Evolutionary conservation across 176 grass and related monocot genomes (phyloP).

Genomic region (Oryza officinalis): DNA sequence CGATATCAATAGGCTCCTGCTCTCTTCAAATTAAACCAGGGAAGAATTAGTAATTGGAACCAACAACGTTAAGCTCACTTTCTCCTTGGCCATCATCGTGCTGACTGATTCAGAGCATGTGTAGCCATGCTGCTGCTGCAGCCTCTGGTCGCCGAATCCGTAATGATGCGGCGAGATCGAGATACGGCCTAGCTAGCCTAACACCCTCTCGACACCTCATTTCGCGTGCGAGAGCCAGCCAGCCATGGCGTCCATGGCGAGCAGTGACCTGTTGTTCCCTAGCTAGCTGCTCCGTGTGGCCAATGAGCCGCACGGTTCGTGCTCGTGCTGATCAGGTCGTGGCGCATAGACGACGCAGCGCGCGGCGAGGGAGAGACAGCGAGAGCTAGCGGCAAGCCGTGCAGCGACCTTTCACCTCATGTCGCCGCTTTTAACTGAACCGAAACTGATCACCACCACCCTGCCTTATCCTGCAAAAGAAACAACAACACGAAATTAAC

Average conservation of each 20-base stretch:
- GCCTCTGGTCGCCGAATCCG: slow-evolving; percentile 12
- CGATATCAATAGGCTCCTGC: too few species aligned
- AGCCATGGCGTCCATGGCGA: too few species aligned
- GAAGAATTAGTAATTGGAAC: too few species aligned
- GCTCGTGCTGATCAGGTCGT: not conserved
- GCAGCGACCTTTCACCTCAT: slow-evolving; percentile 20
- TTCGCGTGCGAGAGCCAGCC: too few species aligned
- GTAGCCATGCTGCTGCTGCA: too few species aligned
- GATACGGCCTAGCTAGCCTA: slow-evolving; percentile 34
- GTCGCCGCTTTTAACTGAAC: slow-evolving; percentile 15
- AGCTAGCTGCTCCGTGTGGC: not conserved
- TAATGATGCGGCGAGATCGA: slow-evolving; percentile 1
- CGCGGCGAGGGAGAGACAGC: not conserved
- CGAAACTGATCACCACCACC: not conserved
- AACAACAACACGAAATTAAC: not conserved
- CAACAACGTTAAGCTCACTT: too few species aligned
- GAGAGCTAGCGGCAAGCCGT: not conserved
- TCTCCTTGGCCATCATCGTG: too few species aligned
- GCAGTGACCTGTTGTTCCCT: not conserved
- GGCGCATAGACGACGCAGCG: too few species aligned
- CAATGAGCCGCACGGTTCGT: slow-evolving; percentile 33
- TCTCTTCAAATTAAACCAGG: too few species aligned
- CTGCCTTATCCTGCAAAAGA: slow-evolving; percentile 23
- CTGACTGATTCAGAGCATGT: too few species aligned
- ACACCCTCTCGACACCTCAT: too few species aligned